Conservation (phyloP, 306 rosid species). For the Medicago truncatula region DNA sequence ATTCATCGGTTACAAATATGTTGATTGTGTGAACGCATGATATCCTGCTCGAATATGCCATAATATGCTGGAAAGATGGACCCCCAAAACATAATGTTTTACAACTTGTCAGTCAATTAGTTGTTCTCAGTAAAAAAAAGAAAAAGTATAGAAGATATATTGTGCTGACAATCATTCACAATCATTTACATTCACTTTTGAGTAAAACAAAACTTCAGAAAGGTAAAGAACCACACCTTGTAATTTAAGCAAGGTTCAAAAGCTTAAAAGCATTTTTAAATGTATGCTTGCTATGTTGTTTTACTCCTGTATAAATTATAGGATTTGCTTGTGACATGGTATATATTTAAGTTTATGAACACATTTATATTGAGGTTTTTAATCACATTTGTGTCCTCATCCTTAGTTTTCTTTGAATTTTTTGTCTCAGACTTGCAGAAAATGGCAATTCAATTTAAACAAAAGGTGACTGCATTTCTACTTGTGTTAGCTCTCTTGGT, state of each 20-base stretch:
- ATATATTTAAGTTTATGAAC: too few relatives aligned
- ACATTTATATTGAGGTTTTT: too few relatives aligned
- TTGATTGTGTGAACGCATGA: not conserved
- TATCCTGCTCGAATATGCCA: not conserved
- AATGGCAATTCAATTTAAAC: too few relatives aligned
- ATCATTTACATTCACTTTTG: slow-evolving; percentile 49
- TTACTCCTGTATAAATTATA: too few relatives aligned
- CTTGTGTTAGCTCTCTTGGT: too few relatives aligned
- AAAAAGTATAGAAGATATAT: not conserved
- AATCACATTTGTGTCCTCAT: too few relatives aligned
- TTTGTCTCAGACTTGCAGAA: too few relatives aligned
- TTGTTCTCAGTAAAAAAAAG: slow-evolving; percentile 6
- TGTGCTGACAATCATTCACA: slow-evolving; percentile 44
- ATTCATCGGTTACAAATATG: not conserved
- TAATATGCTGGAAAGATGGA: slow-evolving; percentile 39
- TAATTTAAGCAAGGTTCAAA: slow-evolving; percentile 47
- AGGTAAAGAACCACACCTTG: slow-evolving; percentile 35
- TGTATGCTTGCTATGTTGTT: too few relatives aligned
- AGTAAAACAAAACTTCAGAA: slow-evolving; percentile 37
- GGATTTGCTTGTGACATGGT: too few relatives aligned
- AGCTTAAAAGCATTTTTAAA: slow-evolving; percentile 29
- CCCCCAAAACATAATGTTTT: slow-evolving; percentile 27
- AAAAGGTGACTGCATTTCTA: too few relatives aligned
- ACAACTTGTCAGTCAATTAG: slow-evolving; percentile 20
- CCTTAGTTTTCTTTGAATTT: too few relatives aligned